Evolutionary conservation across 2,329 filamentous ascomycete species (phyloP).

Genomic region (Exophiala bonariae): DNA sequence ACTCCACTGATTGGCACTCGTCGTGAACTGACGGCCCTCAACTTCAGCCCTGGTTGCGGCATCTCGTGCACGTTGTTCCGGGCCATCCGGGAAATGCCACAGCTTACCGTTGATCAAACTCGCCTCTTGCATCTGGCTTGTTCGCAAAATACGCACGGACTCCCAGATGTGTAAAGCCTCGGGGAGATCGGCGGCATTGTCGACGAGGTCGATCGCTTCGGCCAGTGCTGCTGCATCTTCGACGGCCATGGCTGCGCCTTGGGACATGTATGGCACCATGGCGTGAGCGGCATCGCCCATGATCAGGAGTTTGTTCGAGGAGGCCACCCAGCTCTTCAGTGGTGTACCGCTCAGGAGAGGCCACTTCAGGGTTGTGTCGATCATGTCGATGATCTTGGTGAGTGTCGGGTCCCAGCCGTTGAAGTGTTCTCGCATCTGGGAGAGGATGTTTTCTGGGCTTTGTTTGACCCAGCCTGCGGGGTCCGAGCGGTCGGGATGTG

Average conservation of each 20-base stretch:
- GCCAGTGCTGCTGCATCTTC: constrained; percentile 44
- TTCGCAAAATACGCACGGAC: constrained; percentile 35
- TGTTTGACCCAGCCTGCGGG: constrained; percentile 32
- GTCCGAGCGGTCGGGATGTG: constrained; percentile 41
- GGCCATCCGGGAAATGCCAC: constrained; percentile 50
- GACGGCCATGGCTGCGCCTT: constrained; percentile 46
- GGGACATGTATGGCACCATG: constrained; percentile 47
- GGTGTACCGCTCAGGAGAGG: constrained; percentile 29
- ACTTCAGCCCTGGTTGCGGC: constrained; percentile 43
- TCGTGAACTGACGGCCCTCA: constrained; percentile 35
- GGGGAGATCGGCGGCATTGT: constrained; percentile 28
- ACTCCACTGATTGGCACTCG: constrained; percentile 51
- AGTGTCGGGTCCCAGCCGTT: constrained; percentile 31
- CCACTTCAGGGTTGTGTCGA: constrained; percentile 38
- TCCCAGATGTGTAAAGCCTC: constrained; percentile 41
- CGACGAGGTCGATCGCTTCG: constrained; percentile 14
- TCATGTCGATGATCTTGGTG: constrained; percentile 37
- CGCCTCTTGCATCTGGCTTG: constrained; percentile 44
- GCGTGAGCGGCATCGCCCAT: constrained; percentile 47
- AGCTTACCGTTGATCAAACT: constrained; percentile 48
- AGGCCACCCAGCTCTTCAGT: constrained; percentile 32
- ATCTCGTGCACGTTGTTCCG: constrained; percentile 44
- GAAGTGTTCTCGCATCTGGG: constrained; percentile 22
- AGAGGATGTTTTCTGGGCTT: constrained; percentile 35
- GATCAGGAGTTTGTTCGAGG: constrained; percentile 36